Evolutionary conservation across 768 basidiomycete species (phyloP).

Genomic region (Chlorophyllum brunneum): DNA sequence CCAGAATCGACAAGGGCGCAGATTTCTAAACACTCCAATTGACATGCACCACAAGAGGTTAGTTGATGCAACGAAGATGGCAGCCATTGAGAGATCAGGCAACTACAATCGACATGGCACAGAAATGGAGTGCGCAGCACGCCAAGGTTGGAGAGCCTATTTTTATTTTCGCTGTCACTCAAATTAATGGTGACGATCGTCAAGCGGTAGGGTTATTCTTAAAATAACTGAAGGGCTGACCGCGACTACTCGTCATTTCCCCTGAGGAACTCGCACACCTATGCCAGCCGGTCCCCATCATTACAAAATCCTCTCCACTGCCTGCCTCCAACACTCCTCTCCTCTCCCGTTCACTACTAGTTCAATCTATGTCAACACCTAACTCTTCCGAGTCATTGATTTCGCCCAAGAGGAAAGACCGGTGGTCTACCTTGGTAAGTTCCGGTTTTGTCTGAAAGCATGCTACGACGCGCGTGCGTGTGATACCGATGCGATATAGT

Average conservation of each 20-base stretch:
- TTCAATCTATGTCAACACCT: background rate
- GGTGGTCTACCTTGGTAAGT: slow-evolving; percentile 13
- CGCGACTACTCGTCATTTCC: slow-evolving; percentile 8
- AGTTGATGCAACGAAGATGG: too few relatives aligned
- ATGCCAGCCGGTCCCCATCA: slow-evolving; percentile 6
- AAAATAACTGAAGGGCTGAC: background rate
- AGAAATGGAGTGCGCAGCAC: too few relatives aligned
- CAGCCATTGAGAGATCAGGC: too few relatives aligned
- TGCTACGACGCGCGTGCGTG: background rate
- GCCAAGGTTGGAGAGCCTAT: background rate
- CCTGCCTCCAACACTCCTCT: background rate
- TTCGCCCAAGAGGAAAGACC: slow-evolving; percentile 3
- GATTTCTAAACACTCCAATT: background rate
- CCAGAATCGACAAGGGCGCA: background rate
- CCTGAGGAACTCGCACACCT: slow-evolving; percentile 1
- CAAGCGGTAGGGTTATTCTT: background rate
- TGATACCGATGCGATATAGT: background rate
- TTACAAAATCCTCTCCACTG: background rate
- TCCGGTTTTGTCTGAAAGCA: background rate
- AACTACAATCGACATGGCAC: too few relatives aligned
- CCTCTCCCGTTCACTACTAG: background rate
- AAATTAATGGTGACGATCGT: slow-evolving; percentile 1
- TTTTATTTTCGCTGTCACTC: background rate
- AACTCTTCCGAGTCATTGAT: background rate
- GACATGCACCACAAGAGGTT: background rate